Percentiles rank a stretch among this genome's conserved stretches.
Evolutionary conservation across 805 yeast species (phyloP).

Genomic region (Yamadazyma paraphyllophila): DNA sequence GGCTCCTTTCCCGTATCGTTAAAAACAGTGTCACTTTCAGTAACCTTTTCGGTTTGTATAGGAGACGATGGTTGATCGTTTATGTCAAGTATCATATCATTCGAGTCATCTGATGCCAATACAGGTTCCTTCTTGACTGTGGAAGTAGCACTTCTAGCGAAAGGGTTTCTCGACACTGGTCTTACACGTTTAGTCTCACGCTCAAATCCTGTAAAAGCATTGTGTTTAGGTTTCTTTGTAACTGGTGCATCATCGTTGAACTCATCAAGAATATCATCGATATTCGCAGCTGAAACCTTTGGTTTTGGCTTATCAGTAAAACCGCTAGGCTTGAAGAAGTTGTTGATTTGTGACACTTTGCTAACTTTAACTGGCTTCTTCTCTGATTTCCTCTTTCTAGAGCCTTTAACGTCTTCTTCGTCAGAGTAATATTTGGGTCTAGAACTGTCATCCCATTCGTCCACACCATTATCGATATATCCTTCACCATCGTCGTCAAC

Average conservation of each 20-base stretch:
- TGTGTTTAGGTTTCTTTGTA: slow-evolving; percentile 2
- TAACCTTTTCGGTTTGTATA: slow-evolving; percentile 18
- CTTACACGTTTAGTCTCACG: too few relatives aligned
- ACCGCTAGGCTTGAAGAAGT: slow-evolving; percentile 47
- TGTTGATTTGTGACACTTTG: slow-evolving; percentile 48
- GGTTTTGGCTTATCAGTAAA: slow-evolving; percentile 17
- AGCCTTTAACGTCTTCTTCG: slow-evolving; percentile 41
- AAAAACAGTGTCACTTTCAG: background rate
- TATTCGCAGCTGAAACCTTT: slow-evolving; percentile 47
- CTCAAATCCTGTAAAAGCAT: slow-evolving; percentile 2
- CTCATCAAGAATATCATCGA: slow-evolving; percentile 67
- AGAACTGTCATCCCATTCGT: slow-evolving; percentile 72
- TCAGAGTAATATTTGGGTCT: slow-evolving; percentile 55
- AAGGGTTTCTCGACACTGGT: slow-evolving; percentile 3
- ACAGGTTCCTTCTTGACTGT: background rate
- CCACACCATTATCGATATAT: slow-evolving; percentile 88
- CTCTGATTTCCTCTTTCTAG: slow-evolving; percentile 22
- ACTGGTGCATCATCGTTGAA: slow-evolving; percentile 23
- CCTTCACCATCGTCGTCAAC: slow-evolving; percentile 94
- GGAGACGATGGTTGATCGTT: slow-evolving; percentile 39
- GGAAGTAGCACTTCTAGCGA: background rate
- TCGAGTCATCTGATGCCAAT: slow-evolving; percentile 13
- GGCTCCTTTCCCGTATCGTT: background rate
- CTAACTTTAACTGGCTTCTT: slow-evolving; percentile 36
- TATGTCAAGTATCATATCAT: slow-evolving; percentile 24